Evolutionary conservation across 2,329 filamentous ascomycete species (phyloP).

Genomic region (Cyphellophora europaea): DNA sequence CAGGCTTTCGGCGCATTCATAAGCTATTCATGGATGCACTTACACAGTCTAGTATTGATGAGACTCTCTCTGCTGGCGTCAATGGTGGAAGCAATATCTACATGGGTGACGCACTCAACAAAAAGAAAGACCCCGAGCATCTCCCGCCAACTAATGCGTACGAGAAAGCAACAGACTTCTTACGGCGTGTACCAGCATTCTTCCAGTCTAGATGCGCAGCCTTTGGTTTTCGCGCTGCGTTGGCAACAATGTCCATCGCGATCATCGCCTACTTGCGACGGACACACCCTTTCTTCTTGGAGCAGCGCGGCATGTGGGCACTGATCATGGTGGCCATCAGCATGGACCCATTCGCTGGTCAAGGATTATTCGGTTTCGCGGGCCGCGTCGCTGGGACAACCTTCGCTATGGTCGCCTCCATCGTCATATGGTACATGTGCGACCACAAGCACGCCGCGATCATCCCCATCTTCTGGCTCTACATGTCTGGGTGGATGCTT

Average conservation of each 20-base stretch:
- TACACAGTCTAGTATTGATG: slow-evolving; percentile 42
- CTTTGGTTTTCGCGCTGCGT: slow-evolving; percentile 64
- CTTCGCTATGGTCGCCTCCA: slow-evolving; percentile 52
- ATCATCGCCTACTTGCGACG: slow-evolving; percentile 56
- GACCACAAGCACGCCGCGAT: slow-evolving; percentile 52
- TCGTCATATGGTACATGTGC: slow-evolving; percentile 66
- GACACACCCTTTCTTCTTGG: slow-evolving; percentile 58
- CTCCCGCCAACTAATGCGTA: slow-evolving; percentile 53
- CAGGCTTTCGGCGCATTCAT: slow-evolving; percentile 50
- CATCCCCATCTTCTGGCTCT: slow-evolving; percentile 61
- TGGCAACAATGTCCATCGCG: slow-evolving; percentile 63
- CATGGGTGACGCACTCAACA: slow-evolving; percentile 25
- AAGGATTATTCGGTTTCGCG: slow-evolving; percentile 62
- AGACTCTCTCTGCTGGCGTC: slow-evolving; percentile 45
- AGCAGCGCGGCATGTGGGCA: slow-evolving; percentile 65
- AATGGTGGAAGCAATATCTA: slow-evolving; percentile 46
- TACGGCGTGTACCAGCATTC: slow-evolving; percentile 50
- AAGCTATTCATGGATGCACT: slow-evolving; percentile 55
- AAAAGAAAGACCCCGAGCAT: slow-evolving; percentile 63
- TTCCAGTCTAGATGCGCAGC: slow-evolving; percentile 43
- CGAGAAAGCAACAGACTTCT: slow-evolving; percentile 52
- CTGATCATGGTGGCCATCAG: slow-evolving; percentile 67
- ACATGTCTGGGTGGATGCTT: slow-evolving; percentile 48
- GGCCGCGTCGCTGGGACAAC: slow-evolving; percentile 57
- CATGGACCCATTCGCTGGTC: slow-evolving; percentile 60